Percentiles rank a stretch among this genome's conserved stretches.
phyloP scores from a whole-genome alignment of 1,284 basidiomycete genomes.

The Ustilago loliicola region DNA sequence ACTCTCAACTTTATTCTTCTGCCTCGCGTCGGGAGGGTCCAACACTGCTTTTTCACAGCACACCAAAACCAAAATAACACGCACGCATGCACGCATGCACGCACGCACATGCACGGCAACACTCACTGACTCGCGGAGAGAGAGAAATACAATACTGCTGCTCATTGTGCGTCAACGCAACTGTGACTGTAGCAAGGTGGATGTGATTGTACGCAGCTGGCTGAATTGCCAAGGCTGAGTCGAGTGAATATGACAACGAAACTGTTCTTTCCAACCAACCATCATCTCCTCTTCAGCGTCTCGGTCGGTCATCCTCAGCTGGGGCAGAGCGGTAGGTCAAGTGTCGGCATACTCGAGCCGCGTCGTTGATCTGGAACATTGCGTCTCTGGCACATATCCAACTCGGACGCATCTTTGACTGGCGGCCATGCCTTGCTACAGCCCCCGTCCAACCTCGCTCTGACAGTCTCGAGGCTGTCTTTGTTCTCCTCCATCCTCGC shows the following conservation, averaged over 20 bases:
- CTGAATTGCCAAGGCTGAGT: constrained; percentile 6
- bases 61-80: background rate
- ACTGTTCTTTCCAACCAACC: background rate
- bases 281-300: constrained; percentile 2
- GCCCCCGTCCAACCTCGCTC: background rate
- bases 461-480: constrained; percentile 12
- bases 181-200: constrained; percentile 6
- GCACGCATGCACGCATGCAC: background rate
- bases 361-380: too few species aligned
- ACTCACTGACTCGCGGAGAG: background rate
- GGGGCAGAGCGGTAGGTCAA: too few species aligned
- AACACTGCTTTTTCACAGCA: background rate
- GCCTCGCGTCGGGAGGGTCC: constrained; percentile 3
- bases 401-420: too few species aligned
- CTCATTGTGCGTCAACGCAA: constrained; percentile 4
- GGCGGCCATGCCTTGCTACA: constrained; percentile 7
- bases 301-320: too few species aligned
- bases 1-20: background rate
- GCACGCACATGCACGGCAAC: background rate
- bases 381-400: background rate
- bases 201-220: constrained; percentile 14
- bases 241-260: background rate
- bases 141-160: background rate
- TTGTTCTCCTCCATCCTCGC: background rate
- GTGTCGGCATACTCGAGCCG: too few species aligned